Evolutionary conservation across 306 rosid genomes (phyloP).

Genomic region (Myrica gale): DNA sequence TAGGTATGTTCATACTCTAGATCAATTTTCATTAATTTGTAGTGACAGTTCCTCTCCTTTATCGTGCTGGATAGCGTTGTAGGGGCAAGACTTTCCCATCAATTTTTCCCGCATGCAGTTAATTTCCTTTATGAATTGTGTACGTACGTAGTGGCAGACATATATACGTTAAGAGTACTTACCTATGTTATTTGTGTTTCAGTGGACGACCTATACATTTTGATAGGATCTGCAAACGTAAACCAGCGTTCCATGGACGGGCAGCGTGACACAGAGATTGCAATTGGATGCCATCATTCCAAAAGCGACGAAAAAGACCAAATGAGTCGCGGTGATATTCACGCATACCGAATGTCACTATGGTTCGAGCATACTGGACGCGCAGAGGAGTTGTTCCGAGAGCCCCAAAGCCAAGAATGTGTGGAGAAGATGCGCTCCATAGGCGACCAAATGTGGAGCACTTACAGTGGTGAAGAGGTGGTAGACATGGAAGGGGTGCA

Average conservation of each 20-base stretch:
- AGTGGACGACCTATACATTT: constrained; percentile 87
- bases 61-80: no score
- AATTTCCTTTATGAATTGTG: no score
- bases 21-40: not conserved
- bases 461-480: constrained; percentile 50
- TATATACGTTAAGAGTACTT: not conserved
- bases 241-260: constrained; percentile 98
- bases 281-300: constrained; percentile 73
- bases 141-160: no score
- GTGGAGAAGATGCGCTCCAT: constrained; percentile 34
- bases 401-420: constrained; percentile 48
- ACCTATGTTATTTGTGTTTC: constrained; percentile 1
- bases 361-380: constrained; percentile 83
- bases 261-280: constrained; percentile 83
- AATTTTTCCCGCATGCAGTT: no score
- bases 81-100: no score
- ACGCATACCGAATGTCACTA: constrained; percentile 62
- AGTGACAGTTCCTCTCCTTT: not conserved
- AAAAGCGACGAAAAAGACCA: constrained; percentile 20
- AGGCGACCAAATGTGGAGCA: constrained; percentile 65
- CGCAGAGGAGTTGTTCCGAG: constrained; percentile 30
- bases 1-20: constrained; percentile 52
- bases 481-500: constrained; percentile 82
- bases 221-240: constrained; percentile 94
- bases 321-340: constrained; percentile 44